Conservation (phyloP, 495 filamentous ascomycete genomes). For the Aspergillus sclerotiicarbonarius region DNA sequence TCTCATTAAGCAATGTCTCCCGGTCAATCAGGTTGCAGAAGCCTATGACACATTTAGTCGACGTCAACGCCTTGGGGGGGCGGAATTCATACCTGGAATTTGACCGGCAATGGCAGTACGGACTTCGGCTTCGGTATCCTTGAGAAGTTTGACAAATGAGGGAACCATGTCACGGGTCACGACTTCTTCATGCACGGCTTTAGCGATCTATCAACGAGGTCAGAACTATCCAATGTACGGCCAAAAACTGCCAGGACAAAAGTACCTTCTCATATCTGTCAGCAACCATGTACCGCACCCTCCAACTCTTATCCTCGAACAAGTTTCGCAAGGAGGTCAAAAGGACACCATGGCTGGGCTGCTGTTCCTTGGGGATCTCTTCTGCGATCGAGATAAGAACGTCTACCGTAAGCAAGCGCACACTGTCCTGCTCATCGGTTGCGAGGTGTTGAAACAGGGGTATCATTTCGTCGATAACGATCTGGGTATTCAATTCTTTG, state of each 20-base stretch:
- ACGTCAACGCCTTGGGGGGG: conserved; percentile 5
- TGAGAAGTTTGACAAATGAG: conserved; percentile 94
- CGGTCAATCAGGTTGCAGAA: conserved; percentile 89
- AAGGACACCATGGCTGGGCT: conserved; percentile 90
- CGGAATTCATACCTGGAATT: conserved; percentile 69
- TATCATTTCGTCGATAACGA: conserved; percentile 98
- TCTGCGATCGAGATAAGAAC: conserved; percentile 96
- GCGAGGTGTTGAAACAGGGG: conserved; percentile 96
- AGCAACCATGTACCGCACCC: conserved; percentile 98
- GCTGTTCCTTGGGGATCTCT: conserved; percentile 95
- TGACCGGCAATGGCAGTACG: conserved; percentile 96
- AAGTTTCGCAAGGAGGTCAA: conserved; percentile 84
- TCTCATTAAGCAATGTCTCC: conserved; percentile 86
- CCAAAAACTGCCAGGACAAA: neutral
- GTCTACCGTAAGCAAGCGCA: conserved; percentile 92
- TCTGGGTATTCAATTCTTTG: conserved; percentile 84
- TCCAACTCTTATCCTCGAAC: conserved; percentile 99
- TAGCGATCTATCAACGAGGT: conserved; percentile 68
- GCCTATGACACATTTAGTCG: conserved; percentile 49
- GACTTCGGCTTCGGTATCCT: conserved; percentile 96
- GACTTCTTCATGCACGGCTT: conserved; percentile 97
- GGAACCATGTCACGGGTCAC: conserved; percentile 91
- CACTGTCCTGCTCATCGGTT: conserved; percentile 94
- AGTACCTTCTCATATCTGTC: conserved; percentile 94
- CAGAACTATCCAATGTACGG: conserved; percentile 12